Base-by-base conservation (phyloP, 441 rosid genomes). In the Omphalea diandra region DNA sequence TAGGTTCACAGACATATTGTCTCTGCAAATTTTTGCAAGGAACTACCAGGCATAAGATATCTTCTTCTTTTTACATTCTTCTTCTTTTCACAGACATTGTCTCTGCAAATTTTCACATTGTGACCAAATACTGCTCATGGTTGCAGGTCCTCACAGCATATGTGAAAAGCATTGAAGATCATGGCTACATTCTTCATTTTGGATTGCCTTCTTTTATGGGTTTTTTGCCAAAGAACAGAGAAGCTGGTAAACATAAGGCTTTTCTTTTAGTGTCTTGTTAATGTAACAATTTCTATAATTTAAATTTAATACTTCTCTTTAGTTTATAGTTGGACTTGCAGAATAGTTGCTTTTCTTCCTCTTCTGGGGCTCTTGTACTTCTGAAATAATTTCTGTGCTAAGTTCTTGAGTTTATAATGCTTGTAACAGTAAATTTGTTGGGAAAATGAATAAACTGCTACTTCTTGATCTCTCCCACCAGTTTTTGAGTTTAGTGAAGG, bases 121-220 rank as follows among this genome's bases (percentile, higher is more conserved):
- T 74, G 52, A 15, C 54, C 67, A 29, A 27, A 60, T 52, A 65
- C 29, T 66, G 56, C 67, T 32, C 38, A 75, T 73, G 38, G 32
- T 77, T 77, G 14, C 82, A 95, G 99, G 94, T 88, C 62, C 81
- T 95, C 53, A 64, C 85, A 53, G 93, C 97, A 35, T 85, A 81
- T 50, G 91, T 91, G 62, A 95, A 86, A 84, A 95, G 99, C 73
- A 61, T 91, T 24, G 99, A 95, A 86, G 99, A 95, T 79, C 99
- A 95, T 71, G 99, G 99, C 60, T 95, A 85, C 82, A 89, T 95
- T 71, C 97, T 95, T 80, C 86, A 93, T 78, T 91, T 93, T 84
- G 99, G 99, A 60, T 75, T 79, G 72, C 82, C 96, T 79, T 87
- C 93, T 58, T 82, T 90, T 76, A 79, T 77, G 58, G 99, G 99